Evolutionary conservation across 2,329 filamentous ascomycete genomes (phyloP).

Genomic region (Talaromyces piceae): DNA sequence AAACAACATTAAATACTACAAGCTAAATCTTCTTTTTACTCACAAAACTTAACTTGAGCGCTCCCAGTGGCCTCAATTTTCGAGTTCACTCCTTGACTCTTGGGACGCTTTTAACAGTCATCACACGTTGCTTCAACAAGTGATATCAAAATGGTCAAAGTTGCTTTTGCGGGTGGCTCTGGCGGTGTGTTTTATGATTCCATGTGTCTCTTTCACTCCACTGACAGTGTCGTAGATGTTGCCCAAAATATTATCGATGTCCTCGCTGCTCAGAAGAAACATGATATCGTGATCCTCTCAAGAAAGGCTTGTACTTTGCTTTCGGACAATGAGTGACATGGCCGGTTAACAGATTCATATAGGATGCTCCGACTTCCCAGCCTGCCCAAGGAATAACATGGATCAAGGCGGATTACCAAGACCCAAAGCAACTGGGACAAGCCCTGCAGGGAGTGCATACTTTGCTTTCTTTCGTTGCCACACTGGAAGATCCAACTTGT

Average conservation of each 20-base stretch:
- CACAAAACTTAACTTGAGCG: no score
- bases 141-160: constrained; percentile 30
- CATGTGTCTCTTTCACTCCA: constrained; percentile 3
- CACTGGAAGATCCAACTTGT: constrained; percentile 14
- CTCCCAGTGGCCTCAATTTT: no score
- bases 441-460: constrained; percentile 44
- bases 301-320: constrained; percentile 32
- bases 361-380: constrained; percentile 17
- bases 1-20: no score
- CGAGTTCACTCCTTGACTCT: neutral
- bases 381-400: constrained; percentile 18
- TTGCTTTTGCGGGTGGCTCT: constrained; percentile 40
- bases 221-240: constrained; percentile 37
- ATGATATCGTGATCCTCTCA: constrained; percentile 47
- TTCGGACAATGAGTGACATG: neutral
- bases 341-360: neutral
- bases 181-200: constrained; percentile 29
- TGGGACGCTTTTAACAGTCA: neutral
- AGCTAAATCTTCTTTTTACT: no score
- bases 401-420: constrained; percentile 39
- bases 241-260: constrained; percentile 47
- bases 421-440: constrained; percentile 30
- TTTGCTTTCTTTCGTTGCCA: constrained; percentile 45
- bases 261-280: constrained; percentile 42
- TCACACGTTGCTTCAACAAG: neutral